phyloP scores from a whole-genome alignment of 441 rosid species.

The Croton laevigatus region DNA sequence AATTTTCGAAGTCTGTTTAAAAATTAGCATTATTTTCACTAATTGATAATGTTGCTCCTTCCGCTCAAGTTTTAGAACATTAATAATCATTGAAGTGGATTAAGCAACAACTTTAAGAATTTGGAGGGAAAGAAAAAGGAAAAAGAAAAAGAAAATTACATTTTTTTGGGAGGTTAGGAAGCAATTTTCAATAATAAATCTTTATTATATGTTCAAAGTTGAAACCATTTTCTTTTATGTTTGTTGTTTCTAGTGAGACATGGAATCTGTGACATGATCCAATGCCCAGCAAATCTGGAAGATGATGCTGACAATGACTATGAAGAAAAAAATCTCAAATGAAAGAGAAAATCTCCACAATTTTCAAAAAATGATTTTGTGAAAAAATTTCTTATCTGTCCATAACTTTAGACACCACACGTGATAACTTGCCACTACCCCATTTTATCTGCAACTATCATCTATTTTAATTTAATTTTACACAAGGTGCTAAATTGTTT shows the following conservation, averaged over 20 bases:
- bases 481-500: not conserved
- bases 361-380: constrained; percentile 5
- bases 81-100: not conserved
- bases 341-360: constrained; percentile 15
- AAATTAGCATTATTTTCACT: not conserved
- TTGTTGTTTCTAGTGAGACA: constrained; percentile 2
- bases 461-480: not conserved
- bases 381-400: constrained; percentile 22
- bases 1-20: too few species aligned
- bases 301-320: constrained; percentile 10
- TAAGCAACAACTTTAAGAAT: not conserved
- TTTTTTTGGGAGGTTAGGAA: not conserved
- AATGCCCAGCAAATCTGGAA: constrained; percentile 26
- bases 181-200: constrained; percentile 1
- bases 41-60: constrained; percentile 13
- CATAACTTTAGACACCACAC: constrained; percentile 25
- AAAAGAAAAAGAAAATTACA: not conserved
- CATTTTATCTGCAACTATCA: not conserved
- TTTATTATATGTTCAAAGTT: too few species aligned
- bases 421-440: constrained; percentile 26
- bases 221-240: not conserved
- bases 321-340: not conserved
- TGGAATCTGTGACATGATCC: constrained; percentile 28
- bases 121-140: not conserved
- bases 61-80: constrained; percentile 13